Evolutionary conservation across 164 flowering plant genomes (phyloP).

Genomic region (Vitis rotundifolia): DNA sequence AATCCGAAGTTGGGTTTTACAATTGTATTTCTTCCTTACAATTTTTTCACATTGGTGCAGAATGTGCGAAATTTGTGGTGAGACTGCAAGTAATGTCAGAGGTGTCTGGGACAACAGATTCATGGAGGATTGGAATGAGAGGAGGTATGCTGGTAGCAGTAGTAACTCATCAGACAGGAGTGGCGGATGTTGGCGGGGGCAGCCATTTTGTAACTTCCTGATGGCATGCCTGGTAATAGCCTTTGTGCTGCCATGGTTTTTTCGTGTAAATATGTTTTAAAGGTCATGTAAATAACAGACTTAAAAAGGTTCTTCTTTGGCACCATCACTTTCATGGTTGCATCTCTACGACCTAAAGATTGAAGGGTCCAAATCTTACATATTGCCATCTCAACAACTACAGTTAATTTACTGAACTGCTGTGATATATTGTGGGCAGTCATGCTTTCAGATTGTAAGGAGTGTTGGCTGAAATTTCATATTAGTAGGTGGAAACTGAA

Average conservation of each 20-base stretch:
- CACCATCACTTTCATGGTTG: not conserved
- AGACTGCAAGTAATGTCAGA: slow-evolving; percentile 51
- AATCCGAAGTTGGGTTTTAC: not conserved
- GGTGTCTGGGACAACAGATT: slow-evolving; percentile 46
- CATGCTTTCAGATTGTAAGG: not conserved
- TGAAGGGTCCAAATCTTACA: not conserved
- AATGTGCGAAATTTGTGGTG: slow-evolving; percentile 72
- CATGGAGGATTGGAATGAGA: slow-evolving; percentile 60
- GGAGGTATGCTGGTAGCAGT: slow-evolving; percentile 9
- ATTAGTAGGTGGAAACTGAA: not conserved
- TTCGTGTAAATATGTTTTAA: slow-evolving; percentile 51
- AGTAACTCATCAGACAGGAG: slow-evolving; percentile 23
- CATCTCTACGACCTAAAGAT: not conserved
- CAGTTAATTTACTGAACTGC: not conserved
- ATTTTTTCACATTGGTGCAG: slow-evolving; percentile 29
- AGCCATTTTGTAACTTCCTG: slow-evolving; percentile 61
- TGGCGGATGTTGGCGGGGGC: slow-evolving; percentile 53
- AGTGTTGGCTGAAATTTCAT: not conserved
- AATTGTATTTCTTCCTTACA: not conserved
- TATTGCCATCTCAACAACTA: too few species aligned
- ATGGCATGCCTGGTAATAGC: slow-evolving; percentile 60
- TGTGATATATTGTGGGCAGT: not conserved
- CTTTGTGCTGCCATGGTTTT: slow-evolving; percentile 61
- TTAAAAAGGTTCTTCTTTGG: not conserved
- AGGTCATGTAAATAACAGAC: not conserved